Conservation (phyloP, 106 monocot genomes). For the Dendrobium catenatum region DNA sequence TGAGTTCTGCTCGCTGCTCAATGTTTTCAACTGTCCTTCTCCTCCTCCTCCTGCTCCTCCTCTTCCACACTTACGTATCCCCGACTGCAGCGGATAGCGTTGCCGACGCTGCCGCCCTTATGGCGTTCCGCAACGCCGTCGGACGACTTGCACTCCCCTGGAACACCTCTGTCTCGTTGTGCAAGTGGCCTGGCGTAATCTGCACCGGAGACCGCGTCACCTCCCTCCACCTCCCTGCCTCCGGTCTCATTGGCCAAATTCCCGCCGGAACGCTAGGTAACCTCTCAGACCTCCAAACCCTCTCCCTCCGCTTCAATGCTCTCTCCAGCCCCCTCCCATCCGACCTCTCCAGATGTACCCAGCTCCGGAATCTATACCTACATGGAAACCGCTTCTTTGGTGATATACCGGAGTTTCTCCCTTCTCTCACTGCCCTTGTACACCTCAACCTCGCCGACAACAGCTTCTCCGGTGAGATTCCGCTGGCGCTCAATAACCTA, state of each 20-base stretch:
- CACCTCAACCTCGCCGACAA: constrained; percentile 33
- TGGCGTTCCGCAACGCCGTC: constrained; percentile 29
- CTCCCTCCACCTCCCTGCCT: constrained; percentile 33
- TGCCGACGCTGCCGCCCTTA: constrained; percentile 22
- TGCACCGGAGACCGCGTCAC: constrained; percentile 26
- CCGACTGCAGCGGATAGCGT: constrained; percentile 12
- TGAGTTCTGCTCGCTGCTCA: constrained; percentile 4
- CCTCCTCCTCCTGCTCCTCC: constrained; percentile 9
- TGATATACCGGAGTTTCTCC: constrained; percentile 17
- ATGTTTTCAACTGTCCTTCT: not conserved
- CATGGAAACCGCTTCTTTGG: constrained; percentile 33
- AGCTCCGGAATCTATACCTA: constrained; percentile 38
- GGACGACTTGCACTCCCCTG: constrained; percentile 16
- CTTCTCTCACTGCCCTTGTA: constrained; percentile 10
- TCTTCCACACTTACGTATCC: not conserved
- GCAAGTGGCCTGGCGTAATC: constrained; percentile 29
- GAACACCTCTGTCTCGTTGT: constrained; percentile 26
- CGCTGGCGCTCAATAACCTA: constrained; percentile 22
- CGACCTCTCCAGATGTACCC: constrained; percentile 11
- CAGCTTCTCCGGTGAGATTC: constrained; percentile 31
- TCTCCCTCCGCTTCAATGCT: constrained; percentile 36
- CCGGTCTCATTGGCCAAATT: constrained; percentile 32
- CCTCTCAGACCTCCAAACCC: constrained; percentile 30
- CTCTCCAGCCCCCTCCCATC: constrained; percentile 32
- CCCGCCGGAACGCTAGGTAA: constrained; percentile 19